Evolutionary conservation across 768 basidiomycete genomes (phyloP), one percentile per base, ranked within the genome.

Genomic region (Suillus brevipes): DNA sequence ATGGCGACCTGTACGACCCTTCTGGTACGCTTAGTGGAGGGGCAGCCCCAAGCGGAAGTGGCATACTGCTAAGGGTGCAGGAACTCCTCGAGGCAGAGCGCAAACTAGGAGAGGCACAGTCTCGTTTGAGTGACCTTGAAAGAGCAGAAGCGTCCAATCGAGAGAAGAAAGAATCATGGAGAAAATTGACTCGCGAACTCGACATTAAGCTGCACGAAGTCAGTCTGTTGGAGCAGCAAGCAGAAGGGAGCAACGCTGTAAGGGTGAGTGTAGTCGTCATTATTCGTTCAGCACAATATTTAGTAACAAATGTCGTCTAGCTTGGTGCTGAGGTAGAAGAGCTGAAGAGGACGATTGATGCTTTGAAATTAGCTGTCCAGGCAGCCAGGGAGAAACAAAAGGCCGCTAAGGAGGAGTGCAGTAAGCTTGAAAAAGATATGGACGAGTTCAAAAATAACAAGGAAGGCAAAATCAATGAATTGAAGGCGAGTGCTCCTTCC

Each of bases 361-460:
- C 87, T 34, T 81, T 95, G 36, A 80, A 84, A 50, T 73, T 74
- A 23, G 85, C 87, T 1, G 78, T 92, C n/a, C 77, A 87, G 66
- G 78, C 79, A 0, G 88, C 94, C 6, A 87, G 89, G 73, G 82
- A 88, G 62, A 93, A 93, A 72, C 92, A 97, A 75, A 86, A 85
- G 72, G 82, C 78, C 8, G 93, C 94, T 0, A 80, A 89, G 58
- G 87, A 82, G 0, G 95, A 98, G 65, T 85, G 87, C 74, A 89
- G 88, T 79, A 92, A 90, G 71, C 87, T 99, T 28, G 94, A 99
- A 78, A 90, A 90, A 71, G 97, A 99, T 74, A 99, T 99, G 95
- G 87, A 87, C 62, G 97, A 99, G 80, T 98, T 99, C 83, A 96
- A 97, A 81, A 91, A 96, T 78, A 96, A 99, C 80, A 97, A 97